Percentiles rank a stretch among this genome's conserved stretches.
Conservation (phyloP, 139 green algal species). For the Picochlorum sp. region DNA sequence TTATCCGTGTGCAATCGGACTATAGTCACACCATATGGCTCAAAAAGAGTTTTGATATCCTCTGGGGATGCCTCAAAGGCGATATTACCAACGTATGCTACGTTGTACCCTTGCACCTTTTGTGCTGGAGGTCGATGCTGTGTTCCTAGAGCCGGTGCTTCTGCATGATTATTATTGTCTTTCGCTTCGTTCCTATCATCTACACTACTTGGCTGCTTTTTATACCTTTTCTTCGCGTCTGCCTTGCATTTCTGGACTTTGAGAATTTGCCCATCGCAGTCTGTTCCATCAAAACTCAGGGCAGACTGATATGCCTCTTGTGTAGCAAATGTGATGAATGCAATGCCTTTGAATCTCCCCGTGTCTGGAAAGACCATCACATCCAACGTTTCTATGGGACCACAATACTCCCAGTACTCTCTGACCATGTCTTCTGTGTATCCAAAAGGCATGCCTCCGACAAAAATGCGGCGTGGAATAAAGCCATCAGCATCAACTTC, state of each 20-base stretch:
- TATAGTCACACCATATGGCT: slow-evolving; percentile 41
- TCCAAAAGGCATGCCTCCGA: slow-evolving; percentile 85
- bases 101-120: slow-evolving; percentile 65
- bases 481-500: slow-evolving; percentile 8
- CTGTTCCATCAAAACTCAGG: slow-evolving; percentile 52
- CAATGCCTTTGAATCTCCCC: slow-evolving; percentile 84
- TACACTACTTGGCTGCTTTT: not conserved
- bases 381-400: slow-evolving; percentile 67
- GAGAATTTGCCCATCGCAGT: slow-evolving; percentile 51
- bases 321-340: slow-evolving; percentile 85
- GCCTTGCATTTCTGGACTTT: slow-evolving; percentile 43
- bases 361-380: slow-evolving; percentile 85
- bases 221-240: slow-evolving; percentile 19
- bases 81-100: slow-evolving; percentile 75
- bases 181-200: not conserved
- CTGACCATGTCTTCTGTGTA: slow-evolving; percentile 52
- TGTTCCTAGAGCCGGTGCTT: not conserved
- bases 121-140: slow-evolving; percentile 5
- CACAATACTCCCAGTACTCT: slow-evolving; percentile 81
- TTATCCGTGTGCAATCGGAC: slow-evolving; percentile 75
- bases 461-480: slow-evolving; percentile 55
- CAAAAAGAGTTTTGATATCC: slow-evolving; percentile 55
- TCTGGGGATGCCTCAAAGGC: slow-evolving; percentile 46
- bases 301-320: slow-evolving; percentile 60
- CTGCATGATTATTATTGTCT: not conserved